Conservation (phyloP, 495 filamentous ascomycete genomes). For the Aspergillus heteromorphus region DNA sequence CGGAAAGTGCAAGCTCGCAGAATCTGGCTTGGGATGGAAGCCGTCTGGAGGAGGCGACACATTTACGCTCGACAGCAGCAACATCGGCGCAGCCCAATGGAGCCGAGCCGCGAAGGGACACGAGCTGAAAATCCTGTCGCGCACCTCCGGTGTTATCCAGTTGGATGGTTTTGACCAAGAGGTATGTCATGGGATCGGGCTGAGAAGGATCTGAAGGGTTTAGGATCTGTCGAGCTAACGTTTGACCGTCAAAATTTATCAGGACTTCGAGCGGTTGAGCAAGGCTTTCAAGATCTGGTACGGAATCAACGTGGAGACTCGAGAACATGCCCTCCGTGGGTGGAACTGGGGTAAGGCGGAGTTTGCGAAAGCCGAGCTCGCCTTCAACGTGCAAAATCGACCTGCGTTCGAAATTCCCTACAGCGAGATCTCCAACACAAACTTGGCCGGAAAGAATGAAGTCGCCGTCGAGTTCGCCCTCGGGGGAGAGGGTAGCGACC, state of each 20-base stretch:
- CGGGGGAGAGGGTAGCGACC: conserved; percentile 61
- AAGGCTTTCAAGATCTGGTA: conserved; percentile 97
- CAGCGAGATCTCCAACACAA: conserved; percentile 95
- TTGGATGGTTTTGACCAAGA: conserved; percentile 93
- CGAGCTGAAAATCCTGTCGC: conserved; percentile 83
- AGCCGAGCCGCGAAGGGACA: conserved; percentile 87
- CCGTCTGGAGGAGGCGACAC: conserved; percentile 80
- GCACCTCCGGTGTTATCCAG: conserved; percentile 81
- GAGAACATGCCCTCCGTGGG: conserved; percentile 89
- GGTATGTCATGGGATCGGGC: conserved; percentile 40
- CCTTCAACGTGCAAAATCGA: conserved; percentile 95
- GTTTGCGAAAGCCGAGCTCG: conserved; percentile 88
- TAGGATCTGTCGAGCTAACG: not conserved
- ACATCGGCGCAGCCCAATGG: conserved; percentile 86
- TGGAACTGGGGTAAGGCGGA: conserved; percentile 99
- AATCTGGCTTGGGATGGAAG: conserved; percentile 92
- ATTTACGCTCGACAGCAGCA: conserved; percentile 79
- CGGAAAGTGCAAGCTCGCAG: conserved; percentile 89
- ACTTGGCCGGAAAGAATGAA: conserved; percentile 95
- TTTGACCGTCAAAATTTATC: not conserved
- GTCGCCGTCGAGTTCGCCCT: conserved; percentile 90
- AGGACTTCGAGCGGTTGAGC: conserved; percentile 85
- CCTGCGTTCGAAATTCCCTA: conserved; percentile 98
- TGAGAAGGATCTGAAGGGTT: not conserved
- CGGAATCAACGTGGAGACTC: conserved; percentile 81